Evolutionary conservation across 495 filamentous ascomycete genomes (phyloP).

Genomic region (Chaetomium tenue): DNA sequence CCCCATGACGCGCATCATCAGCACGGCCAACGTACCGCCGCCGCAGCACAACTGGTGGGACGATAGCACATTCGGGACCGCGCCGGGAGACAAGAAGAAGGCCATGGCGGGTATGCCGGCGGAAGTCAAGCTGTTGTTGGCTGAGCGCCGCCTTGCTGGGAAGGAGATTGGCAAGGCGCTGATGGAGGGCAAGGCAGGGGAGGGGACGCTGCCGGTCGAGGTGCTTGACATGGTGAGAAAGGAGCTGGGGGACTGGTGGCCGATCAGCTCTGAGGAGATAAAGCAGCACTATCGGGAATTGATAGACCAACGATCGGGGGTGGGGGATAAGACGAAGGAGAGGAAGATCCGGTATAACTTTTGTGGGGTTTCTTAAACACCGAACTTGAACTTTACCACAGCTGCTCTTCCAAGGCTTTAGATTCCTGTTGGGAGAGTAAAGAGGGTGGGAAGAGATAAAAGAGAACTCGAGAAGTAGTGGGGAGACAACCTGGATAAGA

Average conservation of each 20-base stretch:
- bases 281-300: constrained; percentile 46
- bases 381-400: too few species aligned
- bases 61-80: constrained; percentile 28
- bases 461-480: too few species aligned
- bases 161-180: constrained; percentile 26
- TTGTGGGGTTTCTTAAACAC: constrained; percentile 12
- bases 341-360: constrained; percentile 18
- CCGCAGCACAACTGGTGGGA: constrained; percentile 46
- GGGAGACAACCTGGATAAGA: too few species aligned
- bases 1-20: constrained; percentile 49
- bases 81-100: neutral
- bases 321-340: neutral
- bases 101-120: constrained; percentile 16
- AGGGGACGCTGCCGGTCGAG: constrained; percentile 39
- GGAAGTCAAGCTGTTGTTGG: constrained; percentile 33
- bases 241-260: constrained; percentile 20
- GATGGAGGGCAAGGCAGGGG: constrained; percentile 4
- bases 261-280: constrained; percentile 48
- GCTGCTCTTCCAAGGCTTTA: too few species aligned
- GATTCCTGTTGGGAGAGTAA: too few species aligned
- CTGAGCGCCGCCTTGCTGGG: constrained; percentile 36
- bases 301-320: constrained; percentile 32
- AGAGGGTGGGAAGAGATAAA: too few species aligned
- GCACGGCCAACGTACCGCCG: constrained; percentile 58
- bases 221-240: constrained; percentile 41